These are phyloP conservation scores for Marsdenia floribunda DNA, from an alignment of 257 asterid genomes.

Conservation along the genomic window DNA sequence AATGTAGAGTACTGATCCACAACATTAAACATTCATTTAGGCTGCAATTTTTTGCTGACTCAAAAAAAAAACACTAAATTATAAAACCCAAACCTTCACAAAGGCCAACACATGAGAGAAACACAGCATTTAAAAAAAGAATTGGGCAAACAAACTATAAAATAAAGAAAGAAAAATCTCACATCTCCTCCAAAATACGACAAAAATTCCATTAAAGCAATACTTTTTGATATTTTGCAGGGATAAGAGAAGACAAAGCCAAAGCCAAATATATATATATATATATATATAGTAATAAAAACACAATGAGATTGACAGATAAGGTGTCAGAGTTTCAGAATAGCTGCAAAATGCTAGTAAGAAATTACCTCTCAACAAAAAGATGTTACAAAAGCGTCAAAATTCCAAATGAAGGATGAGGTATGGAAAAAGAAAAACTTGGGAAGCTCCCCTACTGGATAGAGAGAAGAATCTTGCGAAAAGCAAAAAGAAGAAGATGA, in stretches of 20 bases:
- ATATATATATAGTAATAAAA: neutral
- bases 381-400: slow-evolving; percentile 9
- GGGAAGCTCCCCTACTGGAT: neutral
- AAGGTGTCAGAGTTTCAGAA: slow-evolving; percentile 29
- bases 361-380: slow-evolving; percentile 16
- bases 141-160: neutral
- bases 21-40: neutral
- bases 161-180: neutral
- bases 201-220: slow-evolving; percentile 13
- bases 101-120: neutral
- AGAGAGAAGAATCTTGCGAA: slow-evolving; percentile 20
- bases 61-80: neutral
- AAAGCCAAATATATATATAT: too few relatives aligned
- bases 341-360: slow-evolving; percentile 14
- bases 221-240: neutral
- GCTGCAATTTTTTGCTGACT: neutral
- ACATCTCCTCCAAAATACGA: neutral
- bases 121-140: neutral
- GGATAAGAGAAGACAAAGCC: slow-evolving; percentile 16
- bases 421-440: too few relatives aligned
- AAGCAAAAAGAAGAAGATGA: too few relatives aligned
- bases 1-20: slow-evolving; percentile 4
- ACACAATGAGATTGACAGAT: slow-evolving; percentile 26
- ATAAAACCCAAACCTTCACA: neutral
- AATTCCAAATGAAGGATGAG: neutral